phyloP scores from a whole-genome alignment of 2,329 filamentous ascomycete genomes.

The Botrytis tulipae region DNA sequence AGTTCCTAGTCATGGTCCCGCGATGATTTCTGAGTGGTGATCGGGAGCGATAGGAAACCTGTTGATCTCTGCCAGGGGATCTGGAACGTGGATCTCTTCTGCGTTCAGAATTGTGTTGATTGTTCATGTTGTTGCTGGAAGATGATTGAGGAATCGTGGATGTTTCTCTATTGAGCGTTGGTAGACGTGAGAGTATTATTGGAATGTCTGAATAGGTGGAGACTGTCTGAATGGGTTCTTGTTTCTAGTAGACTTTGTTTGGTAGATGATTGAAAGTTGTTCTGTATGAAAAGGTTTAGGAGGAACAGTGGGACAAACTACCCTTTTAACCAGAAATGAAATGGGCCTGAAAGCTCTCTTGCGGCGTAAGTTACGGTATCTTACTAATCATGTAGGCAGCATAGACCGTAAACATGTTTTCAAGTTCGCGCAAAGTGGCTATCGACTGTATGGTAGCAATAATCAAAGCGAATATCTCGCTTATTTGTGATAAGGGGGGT shows the following conservation, averaged over 20 bases:
- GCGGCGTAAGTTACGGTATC: not conserved
- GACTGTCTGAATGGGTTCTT: not conserved
- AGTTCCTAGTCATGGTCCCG: not conserved
- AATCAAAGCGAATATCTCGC: not conserved
- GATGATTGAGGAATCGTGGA: not conserved
- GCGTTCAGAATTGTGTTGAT: not conserved
- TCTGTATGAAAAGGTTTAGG: not conserved
- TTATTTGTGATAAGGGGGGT: not conserved
- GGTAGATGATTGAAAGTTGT: not conserved
- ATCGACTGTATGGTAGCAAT: not conserved
- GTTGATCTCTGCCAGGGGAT: constrained; percentile 19
- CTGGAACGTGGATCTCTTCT: constrained; percentile 21
- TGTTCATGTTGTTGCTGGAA: not conserved
- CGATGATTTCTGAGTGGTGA: constrained; percentile 27
- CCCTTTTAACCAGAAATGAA: not conserved
- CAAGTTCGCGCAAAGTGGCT: not conserved
- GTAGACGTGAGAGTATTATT: not conserved
- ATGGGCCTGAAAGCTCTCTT: not conserved
- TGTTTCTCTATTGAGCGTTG: not conserved
- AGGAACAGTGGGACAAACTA: not conserved
- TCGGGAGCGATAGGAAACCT: constrained; percentile 24
- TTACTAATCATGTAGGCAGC: not conserved
- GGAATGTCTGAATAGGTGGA: too few species aligned
- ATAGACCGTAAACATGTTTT: not conserved
- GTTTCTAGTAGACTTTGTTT: not conserved